Evolutionary conservation across 768 basidiomycete species (phyloP).

Genomic region (Leccinum uliginosum): DNA sequence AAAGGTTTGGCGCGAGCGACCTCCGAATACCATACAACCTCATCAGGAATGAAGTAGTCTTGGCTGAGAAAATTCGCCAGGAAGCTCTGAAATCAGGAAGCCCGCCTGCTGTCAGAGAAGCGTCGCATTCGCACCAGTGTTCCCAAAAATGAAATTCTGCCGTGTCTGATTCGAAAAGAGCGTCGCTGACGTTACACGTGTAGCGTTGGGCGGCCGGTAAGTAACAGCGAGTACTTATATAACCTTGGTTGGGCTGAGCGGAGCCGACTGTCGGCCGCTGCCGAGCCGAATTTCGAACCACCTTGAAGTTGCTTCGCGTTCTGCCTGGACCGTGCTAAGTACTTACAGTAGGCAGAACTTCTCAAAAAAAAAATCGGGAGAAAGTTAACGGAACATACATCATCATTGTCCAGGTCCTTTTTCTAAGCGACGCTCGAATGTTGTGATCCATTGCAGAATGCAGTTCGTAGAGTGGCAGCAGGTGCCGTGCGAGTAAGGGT

Average conservation of each 20-base stretch:
- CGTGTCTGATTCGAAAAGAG: neutral
- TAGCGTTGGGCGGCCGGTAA: constrained; percentile 18
- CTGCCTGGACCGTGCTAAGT: neutral
- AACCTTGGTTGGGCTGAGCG: constrained; percentile 5
- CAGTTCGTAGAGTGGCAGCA: neutral
- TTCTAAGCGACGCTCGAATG: neutral
- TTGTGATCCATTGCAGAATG: constrained; percentile 8
- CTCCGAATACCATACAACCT: neutral
- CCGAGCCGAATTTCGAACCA: neutral
- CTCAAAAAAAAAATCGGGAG: neutral
- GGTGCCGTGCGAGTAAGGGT: neutral
- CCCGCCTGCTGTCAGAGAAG: neutral
- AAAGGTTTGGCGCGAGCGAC: constrained; percentile 18
- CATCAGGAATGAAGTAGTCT: neutral
- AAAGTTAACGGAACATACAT: neutral
- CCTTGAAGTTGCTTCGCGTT: neutral
- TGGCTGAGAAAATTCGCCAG: neutral
- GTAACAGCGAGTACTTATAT: neutral
- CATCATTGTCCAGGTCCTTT: neutral
- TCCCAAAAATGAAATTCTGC: neutral
- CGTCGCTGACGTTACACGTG: constrained; percentile 28
- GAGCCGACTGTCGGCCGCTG: constrained; percentile 5
- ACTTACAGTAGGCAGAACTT: constrained; percentile 3
- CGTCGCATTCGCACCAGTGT: constrained; percentile 1
- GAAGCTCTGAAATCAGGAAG: neutral